Conservation (phyloP, 2,329 filamentous ascomycete genomes). For the Aspergillus tubingensis region DNA sequence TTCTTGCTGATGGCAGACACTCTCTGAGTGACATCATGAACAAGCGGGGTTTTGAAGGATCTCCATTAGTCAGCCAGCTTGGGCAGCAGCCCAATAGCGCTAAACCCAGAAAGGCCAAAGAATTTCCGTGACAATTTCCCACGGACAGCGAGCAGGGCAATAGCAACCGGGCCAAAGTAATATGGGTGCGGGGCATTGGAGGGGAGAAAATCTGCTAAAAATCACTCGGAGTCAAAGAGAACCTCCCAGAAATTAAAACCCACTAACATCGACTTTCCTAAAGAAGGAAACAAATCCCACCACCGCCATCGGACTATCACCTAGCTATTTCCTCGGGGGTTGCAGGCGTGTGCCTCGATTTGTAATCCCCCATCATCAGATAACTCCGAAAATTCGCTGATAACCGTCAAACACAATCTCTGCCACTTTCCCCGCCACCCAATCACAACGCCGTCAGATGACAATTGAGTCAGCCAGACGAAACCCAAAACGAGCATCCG, state of each 20-base stretch:
- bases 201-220: background rate
- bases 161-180: background rate
- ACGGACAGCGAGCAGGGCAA: background rate
- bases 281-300: background rate
- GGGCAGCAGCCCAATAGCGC: background rate
- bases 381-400: conserved; percentile 5
- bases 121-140: background rate
- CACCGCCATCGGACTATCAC: background rate
- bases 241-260: too few species aligned
- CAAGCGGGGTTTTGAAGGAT: background rate
- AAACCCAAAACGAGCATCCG: conserved; percentile 2
- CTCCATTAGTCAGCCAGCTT: background rate
- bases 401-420: conserved; percentile 5
- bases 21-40: background rate
- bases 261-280: background rate
- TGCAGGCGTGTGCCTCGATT: background rate
- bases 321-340: background rate
- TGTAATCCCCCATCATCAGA: conserved; percentile 6
- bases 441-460: conserved; percentile 10
- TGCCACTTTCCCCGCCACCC: background rate
- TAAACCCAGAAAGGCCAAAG: background rate
- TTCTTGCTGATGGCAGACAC: background rate
- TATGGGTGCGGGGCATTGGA: background rate
- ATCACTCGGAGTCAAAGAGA: background rate
- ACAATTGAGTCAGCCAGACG: conserved; percentile 10